These are phyloP conservation scores for Tylopilus rubrobrunneus DNA, from an alignment of 768 basidiomycete species.

Conservation along the genomic window DNA sequence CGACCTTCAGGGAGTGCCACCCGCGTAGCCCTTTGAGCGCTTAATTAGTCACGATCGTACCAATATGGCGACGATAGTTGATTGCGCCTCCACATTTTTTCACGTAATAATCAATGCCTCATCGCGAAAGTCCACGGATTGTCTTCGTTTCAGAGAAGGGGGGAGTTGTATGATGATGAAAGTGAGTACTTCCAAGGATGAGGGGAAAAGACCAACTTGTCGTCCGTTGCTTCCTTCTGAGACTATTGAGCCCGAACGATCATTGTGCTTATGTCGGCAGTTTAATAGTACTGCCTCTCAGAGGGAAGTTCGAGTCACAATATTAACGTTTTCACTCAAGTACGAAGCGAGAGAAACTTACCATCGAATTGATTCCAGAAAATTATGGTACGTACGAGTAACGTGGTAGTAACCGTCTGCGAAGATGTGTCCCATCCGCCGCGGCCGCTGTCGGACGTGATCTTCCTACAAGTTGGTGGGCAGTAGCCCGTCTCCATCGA, in stretches of 20 bases:
- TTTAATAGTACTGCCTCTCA: too few species aligned
- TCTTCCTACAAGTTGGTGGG: too few species aligned
- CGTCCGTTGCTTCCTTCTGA: background rate
- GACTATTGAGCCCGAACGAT: slow-evolving; percentile 4
- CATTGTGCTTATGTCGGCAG: too few species aligned
- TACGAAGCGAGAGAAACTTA: too few species aligned
- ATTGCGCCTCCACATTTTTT: slow-evolving; percentile 22
- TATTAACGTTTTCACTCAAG: background rate
- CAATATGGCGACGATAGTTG: slow-evolving; percentile 9
- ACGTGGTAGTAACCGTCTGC: too few species aligned
- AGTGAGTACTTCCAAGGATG: background rate
- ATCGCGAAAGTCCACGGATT: background rate
- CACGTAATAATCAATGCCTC: slow-evolving; percentile 11
- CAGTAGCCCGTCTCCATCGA: too few species aligned
- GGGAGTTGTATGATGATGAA: background rate
- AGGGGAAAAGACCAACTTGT: background rate
- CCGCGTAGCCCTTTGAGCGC: slow-evolving; percentile 19
- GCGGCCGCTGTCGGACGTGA: too few species aligned
- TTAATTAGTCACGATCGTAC: slow-evolving; percentile 15
- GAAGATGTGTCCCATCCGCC: too few species aligned
- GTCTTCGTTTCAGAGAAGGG: background rate
- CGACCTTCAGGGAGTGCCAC: slow-evolving; percentile 17
- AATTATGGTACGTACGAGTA: too few species aligned
- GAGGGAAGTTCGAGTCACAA: too few species aligned
- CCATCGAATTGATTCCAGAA: too few species aligned